phyloP scores from a whole-genome alignment of 805 yeast genomes.

The Candida quercuum region DNA sequence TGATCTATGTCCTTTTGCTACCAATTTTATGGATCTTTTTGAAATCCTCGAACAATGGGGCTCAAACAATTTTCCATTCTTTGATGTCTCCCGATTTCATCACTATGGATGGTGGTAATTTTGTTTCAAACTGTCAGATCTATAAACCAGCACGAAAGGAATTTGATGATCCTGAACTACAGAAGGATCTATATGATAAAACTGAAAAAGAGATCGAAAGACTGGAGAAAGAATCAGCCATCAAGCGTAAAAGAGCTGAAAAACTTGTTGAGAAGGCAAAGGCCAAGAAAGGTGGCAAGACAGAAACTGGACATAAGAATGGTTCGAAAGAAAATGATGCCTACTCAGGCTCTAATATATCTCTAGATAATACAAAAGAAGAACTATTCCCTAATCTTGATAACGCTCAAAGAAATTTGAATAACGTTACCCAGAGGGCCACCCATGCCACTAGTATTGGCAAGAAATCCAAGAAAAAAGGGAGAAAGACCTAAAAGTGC shows the following conservation, averaged over 20 bases:
- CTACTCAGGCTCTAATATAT: slow-evolving; percentile 1
- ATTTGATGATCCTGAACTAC: slow-evolving; percentile 55
- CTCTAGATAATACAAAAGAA: slow-evolving; percentile 10
- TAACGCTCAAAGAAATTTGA: slow-evolving; percentile 7
- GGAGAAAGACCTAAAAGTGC: background rate
- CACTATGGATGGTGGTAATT: slow-evolving; percentile 57
- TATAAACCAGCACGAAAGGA: slow-evolving; percentile 55
- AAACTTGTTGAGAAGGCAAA: slow-evolving; percentile 6
- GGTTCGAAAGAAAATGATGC: slow-evolving; percentile 3
- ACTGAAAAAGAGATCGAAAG: slow-evolving; percentile 53
- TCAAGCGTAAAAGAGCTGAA: slow-evolving; percentile 47
- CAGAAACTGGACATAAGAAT: slow-evolving; percentile 7
- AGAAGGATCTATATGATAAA: slow-evolving; percentile 50
- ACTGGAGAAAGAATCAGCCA: slow-evolving; percentile 69
- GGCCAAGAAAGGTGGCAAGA: slow-evolving; percentile 4
- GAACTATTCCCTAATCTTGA: slow-evolving; percentile 26
- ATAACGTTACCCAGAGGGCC: no score
- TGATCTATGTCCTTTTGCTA: slow-evolving; percentile 61
- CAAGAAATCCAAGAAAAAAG: slow-evolving; percentile 1
- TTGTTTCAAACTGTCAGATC: slow-evolving; percentile 69
- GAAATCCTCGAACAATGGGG: slow-evolving; percentile 73
- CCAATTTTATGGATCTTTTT: slow-evolving; percentile 83
- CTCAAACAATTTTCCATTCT: slow-evolving; percentile 69
- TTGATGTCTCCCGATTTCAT: slow-evolving; percentile 67
- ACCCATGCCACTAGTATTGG: no score